phyloP scores from a whole-genome alignment of 2,329 filamentous ascomycete species.

The Lecanicillium sp. region DNA sequence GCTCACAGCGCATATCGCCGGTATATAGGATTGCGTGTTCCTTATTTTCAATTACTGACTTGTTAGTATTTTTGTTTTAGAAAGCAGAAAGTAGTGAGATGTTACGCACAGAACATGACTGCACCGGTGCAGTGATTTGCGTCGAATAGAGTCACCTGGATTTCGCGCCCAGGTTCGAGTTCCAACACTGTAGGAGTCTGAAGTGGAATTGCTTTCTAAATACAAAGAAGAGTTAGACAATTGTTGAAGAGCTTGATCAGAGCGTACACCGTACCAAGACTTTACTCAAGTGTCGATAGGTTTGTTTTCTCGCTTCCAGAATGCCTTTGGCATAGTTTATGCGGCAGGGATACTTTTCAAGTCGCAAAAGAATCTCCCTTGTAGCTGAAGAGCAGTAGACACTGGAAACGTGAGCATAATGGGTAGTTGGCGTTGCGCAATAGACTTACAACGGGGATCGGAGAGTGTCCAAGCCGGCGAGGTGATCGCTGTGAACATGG shows the following conservation, averaged over 20 bases:
- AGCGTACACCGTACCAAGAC: slow-evolving; percentile 47
- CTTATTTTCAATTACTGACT: slow-evolving; percentile 63
- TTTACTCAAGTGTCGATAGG: slow-evolving; percentile 67
- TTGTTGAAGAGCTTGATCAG: neutral
- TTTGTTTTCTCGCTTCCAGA: slow-evolving; percentile 63
- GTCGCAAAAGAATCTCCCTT: slow-evolving; percentile 66
- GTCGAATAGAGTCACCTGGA: slow-evolving; percentile 78
- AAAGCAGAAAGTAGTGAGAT: no score
- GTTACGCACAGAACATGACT: slow-evolving; percentile 68
- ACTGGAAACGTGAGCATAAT: no score
- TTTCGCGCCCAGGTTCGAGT: slow-evolving; percentile 55
- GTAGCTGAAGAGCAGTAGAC: slow-evolving; percentile 87
- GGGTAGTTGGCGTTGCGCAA: slow-evolving; percentile 13
- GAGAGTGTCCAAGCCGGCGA: slow-evolving; percentile 69
- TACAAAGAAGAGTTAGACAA: neutral
- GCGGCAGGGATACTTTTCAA: slow-evolving; percentile 72
- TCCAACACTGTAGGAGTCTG: slow-evolving; percentile 73
- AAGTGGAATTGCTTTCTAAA: slow-evolving; percentile 67
- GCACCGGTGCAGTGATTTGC: slow-evolving; percentile 88
- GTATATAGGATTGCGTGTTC: slow-evolving; percentile 75
- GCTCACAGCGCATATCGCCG: slow-evolving; percentile 77
- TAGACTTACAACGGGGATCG: slow-evolving; percentile 71
- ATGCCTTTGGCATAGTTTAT: slow-evolving; percentile 75
- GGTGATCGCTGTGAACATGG: slow-evolving; percentile 87
- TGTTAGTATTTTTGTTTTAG: slow-evolving; percentile 3